Evolutionary conservation across 129 eudicot species (phyloP).

Genomic region (Erigeron canadensis): DNA sequence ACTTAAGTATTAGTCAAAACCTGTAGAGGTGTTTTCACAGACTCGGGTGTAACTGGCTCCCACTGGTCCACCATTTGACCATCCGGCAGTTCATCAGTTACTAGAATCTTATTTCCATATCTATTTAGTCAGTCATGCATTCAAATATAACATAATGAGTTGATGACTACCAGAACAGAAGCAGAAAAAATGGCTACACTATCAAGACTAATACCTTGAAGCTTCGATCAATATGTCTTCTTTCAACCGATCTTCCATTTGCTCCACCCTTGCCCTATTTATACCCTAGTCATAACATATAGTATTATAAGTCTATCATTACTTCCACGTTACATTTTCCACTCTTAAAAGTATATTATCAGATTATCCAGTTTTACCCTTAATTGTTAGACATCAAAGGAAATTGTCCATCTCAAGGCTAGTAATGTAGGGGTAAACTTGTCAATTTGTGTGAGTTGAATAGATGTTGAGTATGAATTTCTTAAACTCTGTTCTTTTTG

Average conservation of each 20-base stretch:
- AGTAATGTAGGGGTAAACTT: no score
- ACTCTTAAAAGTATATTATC: no score
- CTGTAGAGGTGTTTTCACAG: slow-evolving; percentile 92
- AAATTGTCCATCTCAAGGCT: no score
- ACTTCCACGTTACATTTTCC: no score
- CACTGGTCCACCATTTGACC: slow-evolving; percentile 99
- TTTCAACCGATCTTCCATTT: slow-evolving; percentile 93
- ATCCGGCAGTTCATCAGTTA: slow-evolving; percentile 96
- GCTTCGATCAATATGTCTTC: slow-evolving; percentile 91
- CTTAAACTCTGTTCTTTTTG: no score
- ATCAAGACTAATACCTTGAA: slow-evolving; percentile 52
- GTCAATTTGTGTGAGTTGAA: no score
- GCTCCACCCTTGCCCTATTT: slow-evolving; percentile 91
- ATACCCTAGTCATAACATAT: slow-evolving; percentile 69
- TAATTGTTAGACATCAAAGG: no score
- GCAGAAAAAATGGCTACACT: background rate
- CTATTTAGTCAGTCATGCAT: slow-evolving; percentile 44
- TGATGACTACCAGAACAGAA: slow-evolving; percentile 13
- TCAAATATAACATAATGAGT: slow-evolving; percentile 18
- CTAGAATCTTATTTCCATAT: slow-evolving; percentile 95
- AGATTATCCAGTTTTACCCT: no score
- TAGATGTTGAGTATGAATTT: no score
- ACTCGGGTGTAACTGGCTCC: slow-evolving; percentile 87
- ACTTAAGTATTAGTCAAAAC: slow-evolving; percentile 31
- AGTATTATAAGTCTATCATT: background rate